Percentiles rank a stretch among this genome's conserved stretches.
Conservation (phyloP, 2,329 filamentous ascomycete genomes). For the Penicillium sp. region DNA sequence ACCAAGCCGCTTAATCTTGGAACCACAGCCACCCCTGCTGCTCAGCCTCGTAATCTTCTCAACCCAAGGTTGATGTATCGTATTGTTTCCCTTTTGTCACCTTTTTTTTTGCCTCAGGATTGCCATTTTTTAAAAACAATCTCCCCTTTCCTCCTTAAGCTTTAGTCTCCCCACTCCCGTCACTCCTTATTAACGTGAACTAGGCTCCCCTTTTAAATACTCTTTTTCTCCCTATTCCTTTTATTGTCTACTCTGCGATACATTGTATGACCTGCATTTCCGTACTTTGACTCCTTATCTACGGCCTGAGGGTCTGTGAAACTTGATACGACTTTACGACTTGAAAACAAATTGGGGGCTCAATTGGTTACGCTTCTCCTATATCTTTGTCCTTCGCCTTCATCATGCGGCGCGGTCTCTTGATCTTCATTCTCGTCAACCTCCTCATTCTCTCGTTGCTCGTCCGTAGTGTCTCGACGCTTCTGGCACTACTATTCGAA, state of each 20-base stretch:
- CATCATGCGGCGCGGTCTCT: slow-evolving; percentile 59
- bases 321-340: slow-evolving; percentile 1
- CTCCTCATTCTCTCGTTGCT: slow-evolving; percentile 62
- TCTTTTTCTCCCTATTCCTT: neutral
- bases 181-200: slow-evolving; percentile 23
- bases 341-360: neutral
- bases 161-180: slow-evolving; percentile 20
- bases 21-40: slow-evolving; percentile 2
- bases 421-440: slow-evolving; percentile 65
- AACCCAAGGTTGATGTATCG: neutral
- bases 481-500: slow-evolving; percentile 67
- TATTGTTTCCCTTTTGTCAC: slow-evolving; percentile 14
- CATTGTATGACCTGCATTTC: neutral
- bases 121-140: slow-evolving; percentile 7
- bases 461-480: slow-evolving; percentile 66
- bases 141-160: slow-evolving; percentile 20
- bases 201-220: slow-evolving; percentile 12
- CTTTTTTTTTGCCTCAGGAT: slow-evolving; percentile 28
- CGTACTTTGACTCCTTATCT: neutral
- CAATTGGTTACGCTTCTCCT: slow-evolving; percentile 1
- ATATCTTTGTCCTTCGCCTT: neutral
- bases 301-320: slow-evolving; percentile 1
- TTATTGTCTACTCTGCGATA: neutral
- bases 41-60: slow-evolving; percentile 5
- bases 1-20: neutral